Evolutionary conservation across 2,329 filamentous ascomycete species (phyloP), one percentile per base, ranked within the genome.

Genomic region (Sporothrix protearum): DNA sequence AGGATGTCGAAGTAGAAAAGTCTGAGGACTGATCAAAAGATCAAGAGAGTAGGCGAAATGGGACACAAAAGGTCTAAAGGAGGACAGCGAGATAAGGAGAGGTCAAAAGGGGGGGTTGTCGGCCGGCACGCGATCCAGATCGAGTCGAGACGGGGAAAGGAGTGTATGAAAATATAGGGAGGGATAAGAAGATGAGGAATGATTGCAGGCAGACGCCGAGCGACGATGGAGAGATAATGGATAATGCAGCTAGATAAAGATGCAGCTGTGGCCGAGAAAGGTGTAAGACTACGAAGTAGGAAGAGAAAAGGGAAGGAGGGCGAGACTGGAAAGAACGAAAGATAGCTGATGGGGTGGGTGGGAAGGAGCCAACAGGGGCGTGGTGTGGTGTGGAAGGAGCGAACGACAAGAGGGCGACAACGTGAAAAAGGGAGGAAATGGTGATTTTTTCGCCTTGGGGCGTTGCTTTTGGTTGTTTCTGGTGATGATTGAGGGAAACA

Each of bases 401-500:
- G 45, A 64, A 28, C 59, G 63, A 28, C 63, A 25, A 33, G 9
- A 22, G 39, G 28, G 53, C 47, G n/a, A 28, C 33, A 63, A 63
- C 25, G 30, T 30, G 51, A 63, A 45, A 57, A 59, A 64, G 63
- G 30, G 45, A 28, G 59, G 10, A 14, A 53, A 39, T 25, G 22
- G 71, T 64, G 49, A 16, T 68, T 49, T 71, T 71, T 69, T 70
- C 36, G 19, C 36, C 36, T 64, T 28, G 59, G 59, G 36, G 57
- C 36, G 22, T 64, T 14, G 53, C 45, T 12, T 33, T 55, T 45
- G 30, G 33, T 28, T 39, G 42, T 57, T 70, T 59, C 39, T 67
- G 72, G 67, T 73, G 72, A 69, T 71, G 72, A 69, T 64, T 39
- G 53, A 42, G 53, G 63, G 36, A 36, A 68, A 42, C 12, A 68